Evolutionary conservation across 441 rosid genomes (phyloP), one percentile per base, ranked within the genome.

Genomic region (Adansonia gregorii): DNA sequence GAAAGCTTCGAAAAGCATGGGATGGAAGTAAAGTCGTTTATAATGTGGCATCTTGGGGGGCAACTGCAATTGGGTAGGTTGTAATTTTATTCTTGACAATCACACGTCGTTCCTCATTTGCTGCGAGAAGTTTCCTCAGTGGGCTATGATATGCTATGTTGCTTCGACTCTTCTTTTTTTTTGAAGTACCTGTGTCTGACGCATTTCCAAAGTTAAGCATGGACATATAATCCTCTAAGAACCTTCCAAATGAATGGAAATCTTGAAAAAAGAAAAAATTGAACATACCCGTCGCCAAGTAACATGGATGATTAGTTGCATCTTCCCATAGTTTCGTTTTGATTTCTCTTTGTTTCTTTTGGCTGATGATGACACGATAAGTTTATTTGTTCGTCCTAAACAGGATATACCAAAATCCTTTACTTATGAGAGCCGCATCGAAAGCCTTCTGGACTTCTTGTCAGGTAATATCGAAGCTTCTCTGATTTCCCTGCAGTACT

Each of bases 11-110:
- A 20, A 95, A 88, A 88, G 99, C 96, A 15, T 95, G 97, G 99
- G 98, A 95, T 56, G 99, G 99, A 83, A 95, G 99, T 85, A 92
- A 92, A 86, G 97, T 95, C 60, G 65, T 91, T 58, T 93, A 95
- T 80, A 93, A 95, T 22, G 94, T 92, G 52, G 99, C 97, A 52
- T 95, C 99, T 17, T 95, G 99, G 99, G 97, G 98, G 2, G 98
- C 97, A 81, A 95, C 98, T 75, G 97, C 94, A 0, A 84, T 92
- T 52, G 98, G 99, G 99, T 92, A 88, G 60, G 87, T 49, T 56
- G 51, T 56, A 4, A 20, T 76, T 76, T 55, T 56, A 45, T 14
- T 56, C 22, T 43, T 5, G 17, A 22, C 19, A 55, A 19, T 3
- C 6, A 5, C 3, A 9, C 31, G 48, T 5, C 0, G 4, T 49